Evolutionary conservation across 2,329 filamentous ascomycete genomes (phyloP).

Genomic region (Alternaria metachromatica): DNA sequence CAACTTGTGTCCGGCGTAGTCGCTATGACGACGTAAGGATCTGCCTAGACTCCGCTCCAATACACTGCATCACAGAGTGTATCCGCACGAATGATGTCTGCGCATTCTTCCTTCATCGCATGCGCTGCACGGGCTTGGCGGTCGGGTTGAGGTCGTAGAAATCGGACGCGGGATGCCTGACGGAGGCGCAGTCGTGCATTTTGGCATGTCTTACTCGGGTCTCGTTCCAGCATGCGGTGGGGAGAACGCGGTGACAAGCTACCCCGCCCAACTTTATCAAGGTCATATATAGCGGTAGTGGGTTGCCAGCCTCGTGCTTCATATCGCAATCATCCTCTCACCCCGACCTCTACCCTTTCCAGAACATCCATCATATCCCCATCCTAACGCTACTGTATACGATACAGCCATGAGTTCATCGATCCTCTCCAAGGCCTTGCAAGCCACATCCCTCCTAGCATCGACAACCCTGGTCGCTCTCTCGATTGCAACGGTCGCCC

Average conservation of each 20-base stretch:
- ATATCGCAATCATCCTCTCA: not conserved
- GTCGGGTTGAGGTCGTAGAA: not conserved
- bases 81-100: not conserved
- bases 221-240: not conserved
- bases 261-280: not conserved
- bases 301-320: not conserved
- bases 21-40: not conserved
- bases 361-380: not conserved
- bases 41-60: not conserved
- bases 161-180: not conserved
- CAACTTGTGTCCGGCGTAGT: too few relatives aligned
- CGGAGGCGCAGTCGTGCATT: not conserved
- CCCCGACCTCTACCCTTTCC: too few relatives aligned
- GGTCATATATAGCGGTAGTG: not conserved
- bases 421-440: not conserved
- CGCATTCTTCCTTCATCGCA: not conserved
- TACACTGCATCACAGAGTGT: not conserved
- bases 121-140: not conserved
- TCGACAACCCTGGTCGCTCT: not conserved
- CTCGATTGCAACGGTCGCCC: not conserved
- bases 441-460: not conserved
- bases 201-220: not conserved
- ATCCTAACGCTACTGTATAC: too few relatives aligned
- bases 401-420: not conserved
- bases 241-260: not conserved